Percentiles rank a stretch among this genome's conserved stretches.
phyloP scores from a whole-genome alignment of 768 basidiomycete genomes.

The Boletellus sp. region DNA sequence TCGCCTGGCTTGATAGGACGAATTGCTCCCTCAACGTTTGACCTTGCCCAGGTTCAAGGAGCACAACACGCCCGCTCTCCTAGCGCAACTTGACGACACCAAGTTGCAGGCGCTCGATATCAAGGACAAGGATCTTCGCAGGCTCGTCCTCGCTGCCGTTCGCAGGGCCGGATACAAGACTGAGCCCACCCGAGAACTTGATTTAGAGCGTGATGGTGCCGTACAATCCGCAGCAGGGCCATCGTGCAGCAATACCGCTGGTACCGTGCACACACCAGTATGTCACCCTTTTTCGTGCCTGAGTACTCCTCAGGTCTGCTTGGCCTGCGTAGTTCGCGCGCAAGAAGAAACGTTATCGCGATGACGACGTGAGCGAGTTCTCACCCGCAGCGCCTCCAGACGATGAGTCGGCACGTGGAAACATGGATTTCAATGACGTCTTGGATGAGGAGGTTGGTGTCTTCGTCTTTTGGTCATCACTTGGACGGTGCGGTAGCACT shows the following conservation, averaged over 20 bases:
- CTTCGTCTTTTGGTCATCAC: background rate
- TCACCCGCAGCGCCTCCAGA: constrained; percentile 50
- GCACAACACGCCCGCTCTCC: constrained; percentile 55
- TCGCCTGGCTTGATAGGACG: background rate
- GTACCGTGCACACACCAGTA: constrained; percentile 33
- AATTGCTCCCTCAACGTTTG: constrained; percentile 6
- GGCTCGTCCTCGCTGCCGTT: constrained; percentile 53
- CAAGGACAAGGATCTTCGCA: constrained; percentile 61
- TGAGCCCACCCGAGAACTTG: constrained; percentile 5
- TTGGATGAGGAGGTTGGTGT: constrained; percentile 64
- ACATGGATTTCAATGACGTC: constrained; percentile 69
- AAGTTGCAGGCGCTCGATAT: constrained; percentile 59
- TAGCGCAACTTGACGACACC: constrained; percentile 54
- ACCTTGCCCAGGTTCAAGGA: constrained; percentile 60
- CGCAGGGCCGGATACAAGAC: constrained; percentile 65
- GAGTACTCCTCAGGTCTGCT: background rate
- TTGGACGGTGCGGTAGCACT: background rate
- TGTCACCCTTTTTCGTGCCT: constrained; percentile 2
- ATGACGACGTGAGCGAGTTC: constrained; percentile 51
- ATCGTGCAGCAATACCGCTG: constrained; percentile 11
- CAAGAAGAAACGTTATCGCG: constrained; percentile 48
- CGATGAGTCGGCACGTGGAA: constrained; percentile 48
- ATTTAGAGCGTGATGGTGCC: constrained; percentile 13
- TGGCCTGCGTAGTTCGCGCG: constrained; percentile 38
- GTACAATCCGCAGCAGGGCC: constrained; percentile 1